A percentile compares a stretch with the other conserved stretches of the same genome.
Conservation (phyloP, 176 grass and related monocot species). For the Oryza meridionalis region DNA sequence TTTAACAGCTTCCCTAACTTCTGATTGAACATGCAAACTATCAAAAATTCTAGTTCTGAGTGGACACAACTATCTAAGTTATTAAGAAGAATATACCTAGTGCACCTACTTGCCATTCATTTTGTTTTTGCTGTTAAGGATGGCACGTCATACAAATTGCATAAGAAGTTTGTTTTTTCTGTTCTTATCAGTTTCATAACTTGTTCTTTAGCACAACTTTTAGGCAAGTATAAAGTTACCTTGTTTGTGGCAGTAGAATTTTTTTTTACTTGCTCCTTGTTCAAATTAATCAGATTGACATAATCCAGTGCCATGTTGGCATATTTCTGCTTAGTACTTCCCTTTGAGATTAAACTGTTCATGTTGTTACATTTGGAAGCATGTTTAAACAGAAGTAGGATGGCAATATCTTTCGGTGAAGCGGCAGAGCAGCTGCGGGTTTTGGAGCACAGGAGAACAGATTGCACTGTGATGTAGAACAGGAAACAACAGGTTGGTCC, state of each 20-base stretch:
- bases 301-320: neutral
- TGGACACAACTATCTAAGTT: neutral
- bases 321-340: neutral
- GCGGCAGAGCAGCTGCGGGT: neutral
- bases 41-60: neutral
- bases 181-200: neutral
- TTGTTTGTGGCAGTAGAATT: neutral
- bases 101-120: neutral
- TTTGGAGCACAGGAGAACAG: neutral
- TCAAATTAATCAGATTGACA: neutral
- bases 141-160: too few relatives aligned
- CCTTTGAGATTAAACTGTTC: neutral
- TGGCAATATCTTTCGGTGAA: neutral
- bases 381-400: neutral
- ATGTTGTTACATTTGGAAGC: neutral
- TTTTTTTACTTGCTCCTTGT: neutral
- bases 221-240: neutral
- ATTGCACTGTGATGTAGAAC: neutral
- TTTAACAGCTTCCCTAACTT: slow-evolving; percentile 1
- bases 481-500: neutral
- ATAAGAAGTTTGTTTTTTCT: neutral
- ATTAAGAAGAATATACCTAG: neutral
- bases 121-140: neutral
- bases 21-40: neutral
- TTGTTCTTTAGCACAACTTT: neutral